Base-by-base conservation (phyloP, 176 grass and related monocot species). In the Puccinellia tenuiflora region DNA sequence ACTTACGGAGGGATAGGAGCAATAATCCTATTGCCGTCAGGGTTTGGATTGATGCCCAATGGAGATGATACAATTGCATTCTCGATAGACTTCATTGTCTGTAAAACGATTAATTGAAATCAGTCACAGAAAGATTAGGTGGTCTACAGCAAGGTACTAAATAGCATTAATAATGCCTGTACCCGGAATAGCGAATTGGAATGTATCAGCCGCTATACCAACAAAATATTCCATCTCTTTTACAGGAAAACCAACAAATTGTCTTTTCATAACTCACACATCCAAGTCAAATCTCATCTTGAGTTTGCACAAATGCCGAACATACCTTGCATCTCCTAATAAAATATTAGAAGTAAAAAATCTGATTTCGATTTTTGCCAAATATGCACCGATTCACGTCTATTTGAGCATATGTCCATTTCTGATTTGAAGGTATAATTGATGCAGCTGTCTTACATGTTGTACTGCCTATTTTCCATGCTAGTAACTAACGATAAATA, bases 41-140 rank as follows among this genome's bases (percentile, higher is more conserved):
- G 77, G 40, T 57, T 86, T 30, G 96, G 96, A 90, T 99, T 99
- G 65, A 99, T 91, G 65, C 96, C 87, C 83, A 98, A 79, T 9
- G 96, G 96, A 83, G 96, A 98, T 37, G 96, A 86, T 33, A 85
- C 67, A 34, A 98, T 93, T 18, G 91, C 96, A 43, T 86, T 75
- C 91, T 98, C 96, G 37, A 98, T 84, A 63, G 91, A 84, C 81
- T 98, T 98, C 76, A 98, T 57, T 76, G 89, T 82, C 96, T 98
- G 86, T 51, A 59, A 26, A 85, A 37, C 31, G 80, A 66, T 76
- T 70, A 3, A 63, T 56, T 25, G 78, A 3, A 85, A 83, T 83
- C 37, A 73, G 30, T 34, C 21, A 21, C 53, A 53, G 30, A 30
- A 45, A 88, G 8, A 54, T 63, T 25, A 68, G 51, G 9, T 29